phyloP scores from a whole-genome alignment of 768 basidiomycete species.

The Termitomyces titanicus region DNA sequence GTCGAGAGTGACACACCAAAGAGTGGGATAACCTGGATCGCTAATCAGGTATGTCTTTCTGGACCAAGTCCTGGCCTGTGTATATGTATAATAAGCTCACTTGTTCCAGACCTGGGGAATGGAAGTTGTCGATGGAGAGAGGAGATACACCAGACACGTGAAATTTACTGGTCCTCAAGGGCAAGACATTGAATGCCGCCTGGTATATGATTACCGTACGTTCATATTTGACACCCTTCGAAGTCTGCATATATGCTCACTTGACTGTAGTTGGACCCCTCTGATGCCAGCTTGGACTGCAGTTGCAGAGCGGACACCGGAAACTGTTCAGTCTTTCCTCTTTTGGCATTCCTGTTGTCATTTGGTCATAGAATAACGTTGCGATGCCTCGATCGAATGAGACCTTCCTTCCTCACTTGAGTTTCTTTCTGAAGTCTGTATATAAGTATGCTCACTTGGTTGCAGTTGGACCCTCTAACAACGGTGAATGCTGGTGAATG shows the following conservation, averaged over 20 bases:
- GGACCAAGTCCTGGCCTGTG: too few species aligned
- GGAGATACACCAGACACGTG: conserved; percentile 58
- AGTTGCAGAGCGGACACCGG: too few species aligned
- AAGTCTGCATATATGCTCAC: neutral
- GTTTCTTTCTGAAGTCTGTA: too few species aligned
- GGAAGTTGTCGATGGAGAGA: conserved; percentile 52
- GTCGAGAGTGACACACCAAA: conserved; percentile 61
- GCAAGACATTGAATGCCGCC: conserved; percentile 50
- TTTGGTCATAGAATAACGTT: too few species aligned
- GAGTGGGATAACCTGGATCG: conserved; percentile 59
- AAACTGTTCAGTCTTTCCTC: too few species aligned
- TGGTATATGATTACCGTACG: conserved; percentile 72
- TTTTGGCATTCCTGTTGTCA: too few species aligned
- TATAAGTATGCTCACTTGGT: neutral
- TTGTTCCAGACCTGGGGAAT: conserved; percentile 57
- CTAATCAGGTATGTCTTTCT: conserved; percentile 46
- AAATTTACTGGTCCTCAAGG: conserved; percentile 59
- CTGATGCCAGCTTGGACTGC: too few species aligned
- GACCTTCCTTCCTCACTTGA: too few species aligned
- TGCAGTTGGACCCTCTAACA: conserved; percentile 1
- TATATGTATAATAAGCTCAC: too few species aligned
- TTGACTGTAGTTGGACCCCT: neutral
- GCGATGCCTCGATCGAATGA: too few species aligned
- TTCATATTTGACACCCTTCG: conserved; percentile 1
- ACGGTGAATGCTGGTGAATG: neutral